Conservation (phyloP, 306 rosid species). For the Fragaria ananassa region DNA sequence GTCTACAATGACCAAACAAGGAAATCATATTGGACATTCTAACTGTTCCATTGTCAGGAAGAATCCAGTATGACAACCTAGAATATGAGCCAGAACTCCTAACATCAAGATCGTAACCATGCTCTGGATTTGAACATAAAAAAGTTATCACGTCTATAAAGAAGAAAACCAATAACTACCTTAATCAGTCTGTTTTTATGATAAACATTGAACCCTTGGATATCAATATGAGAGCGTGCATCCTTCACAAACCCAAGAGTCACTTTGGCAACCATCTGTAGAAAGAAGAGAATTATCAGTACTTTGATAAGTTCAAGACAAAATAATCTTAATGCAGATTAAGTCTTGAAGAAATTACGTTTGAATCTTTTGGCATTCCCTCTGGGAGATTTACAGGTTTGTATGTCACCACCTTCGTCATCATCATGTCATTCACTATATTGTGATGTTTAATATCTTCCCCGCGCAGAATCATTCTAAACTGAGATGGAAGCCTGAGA, state of each 20-base stretch:
- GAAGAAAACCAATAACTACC: slow-evolving; percentile 32
- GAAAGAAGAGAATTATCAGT: slow-evolving; percentile 28
- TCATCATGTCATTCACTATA: slow-evolving; percentile 89
- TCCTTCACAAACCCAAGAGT: slow-evolving; percentile 96
- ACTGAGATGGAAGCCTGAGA: slow-evolving; percentile 71
- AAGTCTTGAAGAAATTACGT: slow-evolving; percentile 41
- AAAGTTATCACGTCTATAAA: neutral
- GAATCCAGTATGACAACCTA: neutral
- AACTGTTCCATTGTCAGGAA: neutral
- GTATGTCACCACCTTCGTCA: slow-evolving; percentile 63
- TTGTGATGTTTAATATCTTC: slow-evolving; percentile 76
- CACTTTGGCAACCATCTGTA: slow-evolving; percentile 72
- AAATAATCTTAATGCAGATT: slow-evolving; percentile 7
- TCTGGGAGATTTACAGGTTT: slow-evolving; percentile 56
- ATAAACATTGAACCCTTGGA: slow-evolving; percentile 85
- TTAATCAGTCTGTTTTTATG: slow-evolving; percentile 93
- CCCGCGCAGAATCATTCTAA: slow-evolving; percentile 83
- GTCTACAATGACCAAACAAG: neutral
- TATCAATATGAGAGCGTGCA: slow-evolving; percentile 81
- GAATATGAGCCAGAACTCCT: neutral
- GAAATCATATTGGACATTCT: slow-evolving; percentile 1
- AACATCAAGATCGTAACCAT: neutral
- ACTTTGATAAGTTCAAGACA: slow-evolving; percentile 9
- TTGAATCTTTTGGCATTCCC: slow-evolving; percentile 50
- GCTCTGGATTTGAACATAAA: neutral